A percentile compares a stretch with the other conserved stretches of the same genome.
Conservation (phyloP, 306 rosid species). For the Chamaecrista fasciculata region DNA sequence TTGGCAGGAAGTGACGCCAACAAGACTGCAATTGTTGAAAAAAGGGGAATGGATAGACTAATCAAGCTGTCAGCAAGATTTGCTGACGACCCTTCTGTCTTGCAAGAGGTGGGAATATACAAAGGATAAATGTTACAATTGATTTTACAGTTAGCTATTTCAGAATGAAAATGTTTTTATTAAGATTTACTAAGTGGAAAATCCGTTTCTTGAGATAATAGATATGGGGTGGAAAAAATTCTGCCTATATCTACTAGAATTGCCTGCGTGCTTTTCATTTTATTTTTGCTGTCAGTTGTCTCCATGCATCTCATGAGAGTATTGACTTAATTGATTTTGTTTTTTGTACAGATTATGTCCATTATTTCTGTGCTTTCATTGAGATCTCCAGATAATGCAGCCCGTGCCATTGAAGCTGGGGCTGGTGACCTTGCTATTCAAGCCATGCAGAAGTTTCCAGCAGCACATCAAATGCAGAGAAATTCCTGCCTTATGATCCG, state of each 20-base stretch:
- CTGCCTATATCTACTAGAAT: background rate
- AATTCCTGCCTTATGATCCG: conserved; percentile 88
- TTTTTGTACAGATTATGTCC: conserved; percentile 62
- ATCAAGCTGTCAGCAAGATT: conserved; percentile 71
- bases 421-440: conserved; percentile 91
- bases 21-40: conserved; percentile 72
- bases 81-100: conserved; percentile 70
- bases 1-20: conserved; percentile 92
- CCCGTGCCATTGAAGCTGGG: conserved; percentile 89
- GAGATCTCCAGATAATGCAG: conserved; percentile 86
- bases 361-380: conserved; percentile 69
- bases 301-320: conserved; percentile 9
- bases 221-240: conserved; percentile 5
- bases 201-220: background rate
- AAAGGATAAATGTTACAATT: background rate
- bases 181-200: background rate
- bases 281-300: background rate
- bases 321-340: conserved; percentile 7
- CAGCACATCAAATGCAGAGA: conserved; percentile 85
- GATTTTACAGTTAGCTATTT: background rate
- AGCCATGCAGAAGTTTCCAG: conserved; percentile 79
- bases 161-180: conserved; percentile 13
- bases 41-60: conserved; percentile 73
- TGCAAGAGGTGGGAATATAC: conserved; percentile 77
- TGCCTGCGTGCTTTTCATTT: background rate